Evolutionary conservation across 169 alveolate species (phyloP).

Genomic region (Plasmodium coatneyi): DNA sequence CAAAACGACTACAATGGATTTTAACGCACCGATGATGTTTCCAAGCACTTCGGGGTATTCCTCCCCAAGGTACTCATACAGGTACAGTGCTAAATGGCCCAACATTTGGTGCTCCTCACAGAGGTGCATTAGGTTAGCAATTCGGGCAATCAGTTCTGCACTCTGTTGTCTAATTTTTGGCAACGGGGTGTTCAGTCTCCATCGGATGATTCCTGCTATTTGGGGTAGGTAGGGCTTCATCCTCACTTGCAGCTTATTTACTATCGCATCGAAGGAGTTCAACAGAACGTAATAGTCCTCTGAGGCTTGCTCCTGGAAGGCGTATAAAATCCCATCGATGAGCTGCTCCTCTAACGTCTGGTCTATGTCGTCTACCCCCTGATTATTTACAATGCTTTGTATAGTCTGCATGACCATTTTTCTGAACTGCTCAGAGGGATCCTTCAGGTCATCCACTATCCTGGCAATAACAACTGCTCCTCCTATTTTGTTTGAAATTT

Average conservation of each 20-base stretch:
- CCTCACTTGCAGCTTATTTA: slow-evolving; percentile 96
- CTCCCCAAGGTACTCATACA: slow-evolving; percentile 99
- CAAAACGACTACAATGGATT: slow-evolving; percentile 98
- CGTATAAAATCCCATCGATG: slow-evolving; percentile 98
- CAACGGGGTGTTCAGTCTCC: slow-evolving; percentile 96
- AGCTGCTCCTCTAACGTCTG: slow-evolving; percentile 96
- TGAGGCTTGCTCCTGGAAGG: slow-evolving; percentile 96
- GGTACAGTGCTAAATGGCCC: slow-evolving; percentile 97
- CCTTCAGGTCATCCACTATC: slow-evolving; percentile 82
- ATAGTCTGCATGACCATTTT: slow-evolving; percentile 98
- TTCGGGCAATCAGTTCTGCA: slow-evolving; percentile 97
- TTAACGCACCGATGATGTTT: slow-evolving; percentile 97
- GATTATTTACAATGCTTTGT: slow-evolving; percentile 93
- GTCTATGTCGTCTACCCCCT: slow-evolving; percentile 97
- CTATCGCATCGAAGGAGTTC: slow-evolving; percentile 97
- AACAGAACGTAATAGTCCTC: slow-evolving; percentile 96
- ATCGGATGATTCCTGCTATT: slow-evolving; percentile 97
- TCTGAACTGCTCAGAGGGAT: slow-evolving; percentile 90
- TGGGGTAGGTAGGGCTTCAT: slow-evolving; percentile 97
- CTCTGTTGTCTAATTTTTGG: slow-evolving; percentile 99
- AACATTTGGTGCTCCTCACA: slow-evolving; percentile 98
- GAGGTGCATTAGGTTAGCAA: slow-evolving; percentile 96
- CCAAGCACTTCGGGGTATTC: slow-evolving; percentile 99
- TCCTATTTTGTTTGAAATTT: slow-evolving; percentile 96
- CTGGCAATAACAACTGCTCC: slow-evolving; percentile 73